Evolutionary conservation across 345 rosid species (phyloP).

Genomic region (Gossypium australe): DNA sequence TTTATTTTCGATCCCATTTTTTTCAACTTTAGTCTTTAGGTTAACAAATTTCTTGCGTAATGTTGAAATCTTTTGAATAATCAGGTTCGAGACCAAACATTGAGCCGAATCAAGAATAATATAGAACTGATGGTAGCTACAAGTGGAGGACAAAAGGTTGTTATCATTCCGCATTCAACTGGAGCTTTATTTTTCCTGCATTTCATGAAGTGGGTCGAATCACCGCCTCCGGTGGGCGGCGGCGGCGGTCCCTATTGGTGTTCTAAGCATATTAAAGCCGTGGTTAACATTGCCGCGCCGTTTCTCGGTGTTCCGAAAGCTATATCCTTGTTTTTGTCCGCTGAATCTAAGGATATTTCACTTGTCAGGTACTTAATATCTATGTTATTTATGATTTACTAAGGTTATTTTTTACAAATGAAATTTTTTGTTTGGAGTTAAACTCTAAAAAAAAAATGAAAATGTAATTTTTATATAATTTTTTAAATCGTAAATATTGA

Average conservation of each 20-base stretch:
- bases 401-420: no score
- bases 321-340: constrained; percentile 81
- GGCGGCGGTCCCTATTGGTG: constrained; percentile 97
- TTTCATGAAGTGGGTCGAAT: constrained; percentile 99
- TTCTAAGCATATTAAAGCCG: constrained; percentile 82
- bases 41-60: no score
- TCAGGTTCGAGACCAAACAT: not conserved
- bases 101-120: not conserved
- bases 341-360: constrained; percentile 91
- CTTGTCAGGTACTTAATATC: constrained; percentile 59
- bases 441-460: no score
- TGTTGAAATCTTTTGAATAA: no score
- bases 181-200: constrained; percentile 87
- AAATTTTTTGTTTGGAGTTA: no score
- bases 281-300: constrained; percentile 90
- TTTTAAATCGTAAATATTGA: no score
- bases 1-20: no score
- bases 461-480: no score
- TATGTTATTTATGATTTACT: no score
- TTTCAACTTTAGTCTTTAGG: no score
- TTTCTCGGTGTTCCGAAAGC: constrained; percentile 94
- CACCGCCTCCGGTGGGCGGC: constrained; percentile 97
- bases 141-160: constrained; percentile 75
- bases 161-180: constrained; percentile 92
- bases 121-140: constrained; percentile 76